Evolutionary conservation across 208 protist species (phyloP), one percentile per base, ranked within the genome.

Genomic region (Crithidia sp.): DNA sequence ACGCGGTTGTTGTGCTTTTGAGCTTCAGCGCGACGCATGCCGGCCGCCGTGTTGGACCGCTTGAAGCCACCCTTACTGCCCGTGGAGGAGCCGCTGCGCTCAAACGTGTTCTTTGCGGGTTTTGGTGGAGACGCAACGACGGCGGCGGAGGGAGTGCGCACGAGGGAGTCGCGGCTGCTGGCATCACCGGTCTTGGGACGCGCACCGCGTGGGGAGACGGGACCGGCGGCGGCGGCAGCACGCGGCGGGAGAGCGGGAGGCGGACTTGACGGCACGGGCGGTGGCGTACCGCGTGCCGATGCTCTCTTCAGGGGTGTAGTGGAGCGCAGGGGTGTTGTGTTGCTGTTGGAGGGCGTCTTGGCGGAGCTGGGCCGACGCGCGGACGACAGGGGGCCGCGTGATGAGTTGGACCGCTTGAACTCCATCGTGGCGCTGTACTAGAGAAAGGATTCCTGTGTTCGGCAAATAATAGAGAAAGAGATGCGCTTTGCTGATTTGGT

Each of bases 351-450:
- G 49, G 65, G 10, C 9, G 43, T 54, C 37, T 57, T 58, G 55
- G 70, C 39, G 47, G 70, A 12, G 64, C 65, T 61, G 59, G 68
- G 36, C 16, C 66, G 44, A 47, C 60, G 50, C 19, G 64, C 69
- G 36, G 76, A 85, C 16, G 43, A 60, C 16, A 86, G 57, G 5
- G 77, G 74, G 4, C 77, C 82, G 43, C 84, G 80, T 2, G 87
- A 91, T 3, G 90, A 95, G 74, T 91, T 88, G 8, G 58, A 83
- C 12, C 90, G 90, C 49, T 87, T 87, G 68, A 92, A 95, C 50
- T 93, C 83, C 87, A 95, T 94, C 0, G 36, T 53, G 36, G 6
- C 6, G 57, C 19, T 36, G 57, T 40, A 7, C 3, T 39, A 4
- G 16, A 37, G 44, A 59, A 49, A 7, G 19, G 65, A 44, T 1